phyloP scores from a whole-genome alignment of 2,329 filamentous ascomycete genomes.

The Clarireedia sp. region DNA sequence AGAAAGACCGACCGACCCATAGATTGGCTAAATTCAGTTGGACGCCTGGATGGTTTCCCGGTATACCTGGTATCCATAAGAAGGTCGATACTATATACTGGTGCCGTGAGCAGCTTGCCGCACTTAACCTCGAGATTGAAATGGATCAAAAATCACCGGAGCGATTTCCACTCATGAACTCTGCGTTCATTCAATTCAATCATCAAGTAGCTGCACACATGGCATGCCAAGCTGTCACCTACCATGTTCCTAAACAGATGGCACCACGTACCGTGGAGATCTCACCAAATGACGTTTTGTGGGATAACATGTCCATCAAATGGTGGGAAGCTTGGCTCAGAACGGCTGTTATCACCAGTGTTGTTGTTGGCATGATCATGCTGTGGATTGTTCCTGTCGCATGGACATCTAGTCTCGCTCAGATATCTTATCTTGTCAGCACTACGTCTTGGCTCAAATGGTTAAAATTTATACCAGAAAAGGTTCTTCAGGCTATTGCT shows the following conservation, averaged over 20 bases:
- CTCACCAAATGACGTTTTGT: slow-evolving; percentile 83
- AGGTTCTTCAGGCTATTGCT: slow-evolving; percentile 57
- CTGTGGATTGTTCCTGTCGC: slow-evolving; percentile 88
- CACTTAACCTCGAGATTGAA: slow-evolving; percentile 87
- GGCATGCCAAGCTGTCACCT: slow-evolving; percentile 87
- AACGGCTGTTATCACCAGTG: slow-evolving; percentile 52
- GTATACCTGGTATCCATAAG: slow-evolving; percentile 69
- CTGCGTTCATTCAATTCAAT: slow-evolving; percentile 97
- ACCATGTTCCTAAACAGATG: slow-evolving; percentile 92
- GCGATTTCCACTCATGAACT: slow-evolving; percentile 85
- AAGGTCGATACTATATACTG: slow-evolving; percentile 95
- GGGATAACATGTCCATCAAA: slow-evolving; percentile 92
- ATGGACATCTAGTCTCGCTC: slow-evolving; percentile 75
- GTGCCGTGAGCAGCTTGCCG: slow-evolving; percentile 77
- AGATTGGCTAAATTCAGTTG: slow-evolving; percentile 57
- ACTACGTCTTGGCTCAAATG: slow-evolving; percentile 63
- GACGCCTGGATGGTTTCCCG: slow-evolving; percentile 61
- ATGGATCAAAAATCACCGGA: slow-evolving; percentile 80
- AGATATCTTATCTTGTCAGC: slow-evolving; percentile 62
- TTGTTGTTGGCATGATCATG: slow-evolving; percentile 69
- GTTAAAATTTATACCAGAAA: slow-evolving; percentile 57
- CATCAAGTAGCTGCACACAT: slow-evolving; percentile 96
- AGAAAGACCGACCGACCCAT: slow-evolving; percentile 79
- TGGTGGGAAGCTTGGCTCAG: slow-evolving; percentile 80
- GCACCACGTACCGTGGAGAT: slow-evolving; percentile 87